These are phyloP conservation scores for Pterocarpus santalinus DNA, from an alignment of 306 rosid species.

Conservation along the genomic window DNA sequence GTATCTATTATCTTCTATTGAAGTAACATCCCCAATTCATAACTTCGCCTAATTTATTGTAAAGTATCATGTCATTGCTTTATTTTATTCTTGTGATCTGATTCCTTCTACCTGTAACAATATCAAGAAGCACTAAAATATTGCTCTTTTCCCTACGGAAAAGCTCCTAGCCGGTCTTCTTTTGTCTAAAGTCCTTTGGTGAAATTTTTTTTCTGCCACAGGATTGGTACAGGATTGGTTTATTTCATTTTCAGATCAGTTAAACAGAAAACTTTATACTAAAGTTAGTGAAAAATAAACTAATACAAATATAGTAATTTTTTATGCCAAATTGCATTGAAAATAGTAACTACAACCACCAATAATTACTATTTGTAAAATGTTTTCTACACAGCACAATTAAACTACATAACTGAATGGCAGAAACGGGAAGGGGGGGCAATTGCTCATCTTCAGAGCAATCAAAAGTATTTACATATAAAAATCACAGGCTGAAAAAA, in stretches of 20 bases:
- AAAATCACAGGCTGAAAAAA: not conserved
- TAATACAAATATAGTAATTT: not conserved
- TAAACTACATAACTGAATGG: not conserved
- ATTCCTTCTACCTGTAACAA: not conserved
- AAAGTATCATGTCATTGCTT: not conserved
- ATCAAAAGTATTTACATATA: too few species aligned
- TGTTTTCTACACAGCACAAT: too few species aligned
- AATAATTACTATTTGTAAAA: too few species aligned
- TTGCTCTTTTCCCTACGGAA: not conserved
- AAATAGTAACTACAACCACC: not conserved
- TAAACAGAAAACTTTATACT: not conserved
- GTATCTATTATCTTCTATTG: too few species aligned
- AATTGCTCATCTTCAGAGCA: slow-evolving; percentile 1
- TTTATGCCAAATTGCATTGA: slow-evolving; percentile 1
- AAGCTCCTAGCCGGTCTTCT: not conserved
- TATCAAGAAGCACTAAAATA: not conserved
- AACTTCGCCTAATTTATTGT: too few species aligned
- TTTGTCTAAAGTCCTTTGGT: not conserved
- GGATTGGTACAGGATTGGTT: too few species aligned
- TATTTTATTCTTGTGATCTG: slow-evolving; percentile 14
- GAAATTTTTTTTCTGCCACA: not conserved
- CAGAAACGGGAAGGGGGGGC: not conserved
- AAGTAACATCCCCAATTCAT: too few species aligned
- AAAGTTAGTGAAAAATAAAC: not conserved
- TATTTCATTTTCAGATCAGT: slow-evolving; percentile 1